Evolutionary conservation across 2,329 filamentous ascomycete genomes (phyloP), one percentile per base, ranked within the genome.

Genomic region (Microsporum audouinii): DNA sequence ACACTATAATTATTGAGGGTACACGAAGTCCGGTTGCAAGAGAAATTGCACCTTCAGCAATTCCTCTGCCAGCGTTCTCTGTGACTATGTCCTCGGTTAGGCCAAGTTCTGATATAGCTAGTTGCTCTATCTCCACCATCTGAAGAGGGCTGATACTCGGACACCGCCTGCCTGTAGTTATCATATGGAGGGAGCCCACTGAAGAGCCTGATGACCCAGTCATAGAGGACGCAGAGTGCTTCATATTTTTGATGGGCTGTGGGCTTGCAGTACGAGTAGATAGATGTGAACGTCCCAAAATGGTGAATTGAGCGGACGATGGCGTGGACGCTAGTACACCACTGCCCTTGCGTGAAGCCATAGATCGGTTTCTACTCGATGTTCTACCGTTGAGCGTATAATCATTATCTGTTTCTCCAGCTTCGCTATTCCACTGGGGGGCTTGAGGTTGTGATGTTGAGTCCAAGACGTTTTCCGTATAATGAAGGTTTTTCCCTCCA

Each of bases 101-200:
- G 3, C 91, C 91, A 61, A 95, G 84, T 66, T 96, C 91, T 47
- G 89, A 87, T 63, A 91, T 87, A 0, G 91, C 91, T 61, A 95
- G 88, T 68, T 94, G 91, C 74, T 97, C 94, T 0, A 97, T 83
- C 64, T 94, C 92, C 33, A 95, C 82, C 84, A 96, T 94, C 70
- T 95, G 90, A 43, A 94, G 78, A 4, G 92, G 83, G 51, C 80
- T 81, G 57, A 86, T 77, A 5, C 80, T 80, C 36, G 83, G 80
- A 64, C 83, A 86, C 60, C 76, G 76, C 58, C 79, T 75, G 63
- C 81, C 80, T 36, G 77, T 82, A 1, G 77, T 75, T n/a, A 76
- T 71, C n/a, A 86, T 72, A 23, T 78, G 77, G 59, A 87, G 77
- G 53, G 75, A 75, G 14, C 76, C 73, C 43, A 72, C 71, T 38